Evolutionary conservation across 306 rosid genomes (phyloP).

Genomic region (Nissolia schottii): DNA sequence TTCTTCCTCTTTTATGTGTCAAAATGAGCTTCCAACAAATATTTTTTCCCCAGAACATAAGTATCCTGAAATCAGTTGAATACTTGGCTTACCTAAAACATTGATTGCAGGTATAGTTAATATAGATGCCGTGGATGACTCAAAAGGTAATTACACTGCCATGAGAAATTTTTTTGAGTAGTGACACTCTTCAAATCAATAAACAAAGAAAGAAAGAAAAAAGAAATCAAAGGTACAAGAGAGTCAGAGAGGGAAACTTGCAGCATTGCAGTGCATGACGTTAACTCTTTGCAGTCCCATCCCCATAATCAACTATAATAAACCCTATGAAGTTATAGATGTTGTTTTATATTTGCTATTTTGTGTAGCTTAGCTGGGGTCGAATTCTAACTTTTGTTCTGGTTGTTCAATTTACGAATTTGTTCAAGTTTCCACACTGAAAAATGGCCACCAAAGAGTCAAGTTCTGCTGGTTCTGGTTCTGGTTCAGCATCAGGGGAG

Average conservation of each 20-base stretch:
- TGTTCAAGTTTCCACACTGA: slow-evolving; percentile 6
- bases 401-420: neutral
- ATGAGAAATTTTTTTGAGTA: neutral
- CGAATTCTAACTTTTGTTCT: neutral
- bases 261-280: neutral
- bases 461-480: slow-evolving; percentile 59
- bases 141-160: neutral
- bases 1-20: no score
- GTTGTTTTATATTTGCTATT: neutral
- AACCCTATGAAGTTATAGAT: neutral
- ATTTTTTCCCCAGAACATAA: slow-evolving; percentile 20
- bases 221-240: neutral
- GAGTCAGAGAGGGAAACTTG: slow-evolving; percentile 10
- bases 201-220: neutral
- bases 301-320: neutral
- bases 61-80: neutral
- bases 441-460: slow-evolving; percentile 81
- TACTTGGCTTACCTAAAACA: neutral
- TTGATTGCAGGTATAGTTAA: neutral
- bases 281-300: neutral
- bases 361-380: neutral
- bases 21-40: slow-evolving; percentile 14
- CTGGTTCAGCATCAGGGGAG: slow-evolving; percentile 49
- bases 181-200: neutral
- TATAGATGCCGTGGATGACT: neutral